These are phyloP conservation scores for Skeletonema potamos DNA, from an alignment of 108 stramenopile species.

Conservation along the genomic window DNA sequence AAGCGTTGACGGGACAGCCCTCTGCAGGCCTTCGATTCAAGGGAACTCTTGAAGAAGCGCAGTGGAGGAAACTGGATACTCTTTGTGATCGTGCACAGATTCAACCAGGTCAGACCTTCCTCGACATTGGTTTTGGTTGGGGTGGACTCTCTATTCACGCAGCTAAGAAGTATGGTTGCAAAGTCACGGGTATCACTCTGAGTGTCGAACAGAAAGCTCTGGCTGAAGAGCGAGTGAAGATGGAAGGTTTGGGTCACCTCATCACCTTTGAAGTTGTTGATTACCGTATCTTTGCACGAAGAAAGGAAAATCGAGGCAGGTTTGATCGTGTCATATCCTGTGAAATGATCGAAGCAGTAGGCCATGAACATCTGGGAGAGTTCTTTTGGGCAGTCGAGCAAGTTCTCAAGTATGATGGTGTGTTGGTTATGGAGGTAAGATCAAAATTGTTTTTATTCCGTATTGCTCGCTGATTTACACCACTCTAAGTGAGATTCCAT, in stretches of 20 bases:
- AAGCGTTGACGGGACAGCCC: slow-evolving; percentile 17
- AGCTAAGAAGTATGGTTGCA: slow-evolving; percentile 89
- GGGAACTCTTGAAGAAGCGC: slow-evolving; percentile 89
- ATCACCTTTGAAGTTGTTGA: slow-evolving; percentile 92
- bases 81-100: slow-evolving; percentile 79
- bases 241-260: slow-evolving; percentile 78
- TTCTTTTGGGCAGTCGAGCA: slow-evolving; percentile 93
- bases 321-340: slow-evolving; percentile 95
- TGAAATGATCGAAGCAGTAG: slow-evolving; percentile 99
- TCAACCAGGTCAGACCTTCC: slow-evolving; percentile 71
- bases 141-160: slow-evolving; percentile 92
- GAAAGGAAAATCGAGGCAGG: slow-evolving; percentile 59
- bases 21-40: slow-evolving; percentile 56
- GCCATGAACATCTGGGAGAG: slow-evolving; percentile 88
- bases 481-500: no score
- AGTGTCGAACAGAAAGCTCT: slow-evolving; percentile 92
- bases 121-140: slow-evolving; percentile 98
- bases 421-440: slow-evolving; percentile 89
- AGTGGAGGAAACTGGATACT: slow-evolving; percentile 94
- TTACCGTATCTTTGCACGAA: slow-evolving; percentile 84
- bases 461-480: no score
- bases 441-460: not conserved
- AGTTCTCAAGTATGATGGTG: slow-evolving; percentile 82
- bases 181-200: slow-evolving; percentile 92
- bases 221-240: slow-evolving; percentile 83